phyloP scores from a whole-genome alignment of 1,284 basidiomycete species.

The Entoloma clypeatum region DNA sequence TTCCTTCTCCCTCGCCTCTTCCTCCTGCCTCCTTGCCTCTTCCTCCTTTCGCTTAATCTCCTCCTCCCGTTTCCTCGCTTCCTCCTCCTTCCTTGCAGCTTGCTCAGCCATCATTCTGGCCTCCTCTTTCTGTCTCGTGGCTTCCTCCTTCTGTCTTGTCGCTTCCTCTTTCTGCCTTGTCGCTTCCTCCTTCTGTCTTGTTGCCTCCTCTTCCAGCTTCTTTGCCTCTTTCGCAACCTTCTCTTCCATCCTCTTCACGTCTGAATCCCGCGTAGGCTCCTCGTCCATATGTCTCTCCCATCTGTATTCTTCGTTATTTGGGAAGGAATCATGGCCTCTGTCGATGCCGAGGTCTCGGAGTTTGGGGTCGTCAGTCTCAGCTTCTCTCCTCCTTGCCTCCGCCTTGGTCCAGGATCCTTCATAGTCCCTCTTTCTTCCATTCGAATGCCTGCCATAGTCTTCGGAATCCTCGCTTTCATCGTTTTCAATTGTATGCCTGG shows the following conservation, averaged over 20 bases:
- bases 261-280: conserved; percentile 6
- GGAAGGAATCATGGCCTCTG: too few species aligned
- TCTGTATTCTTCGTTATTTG: too few species aligned
- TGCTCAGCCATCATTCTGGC: conserved; percentile 22
- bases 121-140: conserved; percentile 24
- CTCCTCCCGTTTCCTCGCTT: conserved; percentile 22
- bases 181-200: conserved; percentile 13
- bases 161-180: conserved; percentile 19
- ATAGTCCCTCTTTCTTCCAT: too few species aligned
- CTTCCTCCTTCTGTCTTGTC: conserved; percentile 20
- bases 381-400: conserved; percentile 4
- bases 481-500: conserved; percentile 6
- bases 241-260: conserved; percentile 9
- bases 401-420: too few species aligned
- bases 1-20: conserved; percentile 19
- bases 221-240: conserved; percentile 1
- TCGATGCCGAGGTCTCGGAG: too few species aligned
- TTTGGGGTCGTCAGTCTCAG: too few species aligned
- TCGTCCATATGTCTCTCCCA: conserved; percentile 5
- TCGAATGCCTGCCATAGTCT: conserved; percentile 2
- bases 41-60: conserved; percentile 17
- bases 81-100: conserved; percentile 23
- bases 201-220: conserved; percentile 11
- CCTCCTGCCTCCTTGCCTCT: conserved; percentile 16
- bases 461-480: conserved; percentile 5